Evolutionary conservation across 2,329 filamentous ascomycete species (phyloP), one percentile per base, ranked within the genome.

Genomic region (Penicillium sp.): DNA sequence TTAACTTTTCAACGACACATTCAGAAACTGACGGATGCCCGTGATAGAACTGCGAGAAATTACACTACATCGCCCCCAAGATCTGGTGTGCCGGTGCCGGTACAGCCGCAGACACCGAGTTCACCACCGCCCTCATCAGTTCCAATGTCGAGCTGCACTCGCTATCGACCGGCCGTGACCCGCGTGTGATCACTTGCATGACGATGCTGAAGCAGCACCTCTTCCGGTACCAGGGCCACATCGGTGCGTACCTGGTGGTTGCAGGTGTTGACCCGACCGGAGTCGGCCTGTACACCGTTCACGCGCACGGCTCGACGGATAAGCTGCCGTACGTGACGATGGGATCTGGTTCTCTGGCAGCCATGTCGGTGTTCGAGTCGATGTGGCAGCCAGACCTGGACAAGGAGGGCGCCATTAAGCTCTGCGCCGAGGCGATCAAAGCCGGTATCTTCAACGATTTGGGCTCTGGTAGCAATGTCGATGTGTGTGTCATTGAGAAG

Each of bases 321-420:
- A 98, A 97, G 78, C 84, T 98, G 40, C 93, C 93, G 41, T 98
- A 98, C 71, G 94, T 98, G 58, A 98, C 94, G 56, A 98, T 98
- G 93, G 93, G 93, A 44, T 95, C 87, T 20, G 93, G 93, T 55
- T 95, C 89, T 39, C 77, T 98, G 58, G 93, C 93, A 23, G 93
- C 93, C 67, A 98, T 98, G 93, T 88, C 87, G 26, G 87, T 98
- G 42, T 98, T 98, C 66, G 93, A 98, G 78, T 94, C 90, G 40
- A 84, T 85, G 73, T 98, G 94, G 94, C 88, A 90, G 79, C 75
- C 82, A 6, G 74, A 82, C 51, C 70, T 96, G 67, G 85, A 80
- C 54, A 78, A 81, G 59, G 86, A 94, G 29, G 87, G 87, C 40
- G 90, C 90, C n/a, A 76, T 96, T 49, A 82, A 85, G 64, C 77